Percentiles rank a stretch among this genome's conserved stretches.
Evolutionary conservation across 208 protist genomes (phyloP).

Genomic region (Giardia duodenalis): DNA sequence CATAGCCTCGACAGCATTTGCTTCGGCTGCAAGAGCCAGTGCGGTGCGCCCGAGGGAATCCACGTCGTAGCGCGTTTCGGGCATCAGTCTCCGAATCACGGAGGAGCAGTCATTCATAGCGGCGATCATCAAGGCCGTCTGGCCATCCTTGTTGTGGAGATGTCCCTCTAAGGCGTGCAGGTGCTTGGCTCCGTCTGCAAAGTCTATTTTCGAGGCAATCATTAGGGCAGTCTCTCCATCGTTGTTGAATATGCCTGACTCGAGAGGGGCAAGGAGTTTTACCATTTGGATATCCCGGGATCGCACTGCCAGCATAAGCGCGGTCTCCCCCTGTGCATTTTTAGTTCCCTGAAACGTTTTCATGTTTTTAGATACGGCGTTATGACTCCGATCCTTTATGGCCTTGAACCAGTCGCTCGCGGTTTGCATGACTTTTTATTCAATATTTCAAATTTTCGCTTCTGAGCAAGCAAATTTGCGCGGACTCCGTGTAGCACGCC

Average conservation of each 20-base stretch:
- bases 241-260: background rate
- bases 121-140: background rate
- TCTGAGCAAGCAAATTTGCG: too few species aligned
- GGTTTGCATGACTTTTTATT: too few species aligned
- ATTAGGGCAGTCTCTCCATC: background rate
- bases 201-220: background rate
- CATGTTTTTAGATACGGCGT: background rate
- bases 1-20: background rate
- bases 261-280: background rate
- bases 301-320: background rate
- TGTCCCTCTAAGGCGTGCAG: background rate
- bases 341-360: background rate
- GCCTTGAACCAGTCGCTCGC: background rate
- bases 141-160: background rate
- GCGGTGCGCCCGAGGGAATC: background rate
- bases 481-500: too few species aligned
- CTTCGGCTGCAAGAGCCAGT: background rate
- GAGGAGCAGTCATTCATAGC: background rate
- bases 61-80: background rate
- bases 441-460: background rate
- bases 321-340: background rate
- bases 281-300: background rate
- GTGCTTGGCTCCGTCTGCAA: background rate
- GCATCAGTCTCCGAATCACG: background rate
- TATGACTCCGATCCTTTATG: background rate